Conservation (phyloP, 1,139 yeast species). For the Candida sp. region DNA sequence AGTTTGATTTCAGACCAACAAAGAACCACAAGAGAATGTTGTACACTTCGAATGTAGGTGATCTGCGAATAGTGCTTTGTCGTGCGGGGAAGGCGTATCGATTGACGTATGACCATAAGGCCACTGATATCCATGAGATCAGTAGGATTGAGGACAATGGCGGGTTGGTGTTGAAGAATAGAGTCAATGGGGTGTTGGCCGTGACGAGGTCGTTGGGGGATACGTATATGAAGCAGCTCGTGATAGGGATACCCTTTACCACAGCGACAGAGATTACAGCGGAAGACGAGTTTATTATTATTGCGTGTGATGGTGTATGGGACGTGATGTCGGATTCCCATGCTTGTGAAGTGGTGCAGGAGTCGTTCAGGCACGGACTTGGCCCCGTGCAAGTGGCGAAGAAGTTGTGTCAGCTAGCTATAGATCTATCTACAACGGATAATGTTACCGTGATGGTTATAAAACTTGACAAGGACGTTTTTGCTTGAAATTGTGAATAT, state of each 20-base stretch:
- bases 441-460: conserved; percentile 94
- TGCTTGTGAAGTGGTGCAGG: conserved; percentile 75
- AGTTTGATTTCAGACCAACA: conserved; percentile 51
- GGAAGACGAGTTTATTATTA: conserved; percentile 72
- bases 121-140: conserved; percentile 79
- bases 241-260: conserved; percentile 91
- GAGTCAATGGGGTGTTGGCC: conserved; percentile 96
- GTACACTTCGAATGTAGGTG: conserved; percentile 97
- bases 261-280: conserved; percentile 77
- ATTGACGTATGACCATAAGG: conserved; percentile 93
- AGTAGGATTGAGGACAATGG: conserved; percentile 79
- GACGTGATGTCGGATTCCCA: conserved; percentile 84
- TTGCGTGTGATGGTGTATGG: conserved; percentile 98
- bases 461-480: conserved; percentile 54
- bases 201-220: conserved; percentile 97
- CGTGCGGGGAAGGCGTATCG: conserved; percentile 78
- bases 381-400: conserved; percentile 72
- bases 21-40: conserved; percentile 67
- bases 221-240: conserved; percentile 86
- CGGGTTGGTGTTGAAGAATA: conserved; percentile 85
- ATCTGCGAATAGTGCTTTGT: conserved; percentile 80
- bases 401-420: conserved; percentile 73
- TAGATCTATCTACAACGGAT: conserved; percentile 84
- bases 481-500: conserved; percentile 16
- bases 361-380: conserved; percentile 29